Evolutionary conservation across 2,329 filamentous ascomycete genomes (phyloP).

Genomic region (Monosporascus ibericus): DNA sequence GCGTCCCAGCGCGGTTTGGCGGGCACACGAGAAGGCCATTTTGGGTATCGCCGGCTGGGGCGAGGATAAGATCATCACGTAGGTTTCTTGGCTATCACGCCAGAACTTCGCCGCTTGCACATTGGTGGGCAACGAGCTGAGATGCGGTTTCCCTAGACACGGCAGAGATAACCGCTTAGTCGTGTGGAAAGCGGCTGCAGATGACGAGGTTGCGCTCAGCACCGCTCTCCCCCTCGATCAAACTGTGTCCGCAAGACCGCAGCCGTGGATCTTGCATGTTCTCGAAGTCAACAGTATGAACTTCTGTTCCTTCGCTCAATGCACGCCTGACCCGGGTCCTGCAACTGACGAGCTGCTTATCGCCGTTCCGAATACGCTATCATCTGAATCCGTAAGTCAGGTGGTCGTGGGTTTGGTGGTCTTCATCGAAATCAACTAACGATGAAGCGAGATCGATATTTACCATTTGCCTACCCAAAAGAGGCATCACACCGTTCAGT

Average conservation of each 20-base stretch:
- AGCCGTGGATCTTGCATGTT: slow-evolving; percentile 81
- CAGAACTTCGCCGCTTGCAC: not conserved
- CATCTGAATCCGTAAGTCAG: slow-evolving; percentile 56
- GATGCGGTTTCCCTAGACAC: slow-evolving; percentile 51
- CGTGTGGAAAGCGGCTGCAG: slow-evolving; percentile 67
- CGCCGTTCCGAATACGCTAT: slow-evolving; percentile 73
- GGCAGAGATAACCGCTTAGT: slow-evolving; percentile 82
- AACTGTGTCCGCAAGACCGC: slow-evolving; percentile 39
- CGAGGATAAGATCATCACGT: slow-evolving; percentile 75
- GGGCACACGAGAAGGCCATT: slow-evolving; percentile 71
- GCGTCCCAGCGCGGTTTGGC: slow-evolving; percentile 79
- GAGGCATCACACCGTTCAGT: slow-evolving; percentile 52
- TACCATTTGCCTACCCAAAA: slow-evolving; percentile 72
- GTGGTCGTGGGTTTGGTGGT: not conserved
- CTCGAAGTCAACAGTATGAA: slow-evolving; percentile 89
- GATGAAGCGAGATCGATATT: slow-evolving; percentile 59
- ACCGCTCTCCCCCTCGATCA: slow-evolving; percentile 66
- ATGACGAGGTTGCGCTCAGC: slow-evolving; percentile 60
- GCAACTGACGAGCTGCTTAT: slow-evolving; percentile 50
- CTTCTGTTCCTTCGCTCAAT: slow-evolving; percentile 78
- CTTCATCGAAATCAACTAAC: slow-evolving; percentile 4
- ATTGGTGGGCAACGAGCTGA: slow-evolving; percentile 7
- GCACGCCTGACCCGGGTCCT: slow-evolving; percentile 31
- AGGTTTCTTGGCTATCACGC: slow-evolving; percentile 31
- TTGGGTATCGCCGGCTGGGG: slow-evolving; percentile 70